These are phyloP conservation scores for Paxillus involutus DNA, from an alignment of 768 basidiomycete species.

Conservation along the genomic window DNA sequence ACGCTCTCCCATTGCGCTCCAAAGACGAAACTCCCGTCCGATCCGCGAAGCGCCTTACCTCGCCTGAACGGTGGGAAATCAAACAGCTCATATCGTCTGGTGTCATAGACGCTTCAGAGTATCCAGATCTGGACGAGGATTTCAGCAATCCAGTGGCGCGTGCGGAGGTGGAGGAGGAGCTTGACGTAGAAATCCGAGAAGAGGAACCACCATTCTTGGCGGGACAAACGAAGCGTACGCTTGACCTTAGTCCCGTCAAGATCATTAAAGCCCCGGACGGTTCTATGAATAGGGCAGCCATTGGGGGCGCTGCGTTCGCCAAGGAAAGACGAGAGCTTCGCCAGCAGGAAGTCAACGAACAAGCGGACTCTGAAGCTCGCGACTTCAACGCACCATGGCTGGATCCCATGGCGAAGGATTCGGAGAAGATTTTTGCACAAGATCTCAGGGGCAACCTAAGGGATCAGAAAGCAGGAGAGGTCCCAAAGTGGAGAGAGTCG, in stretches of 20 bases:
- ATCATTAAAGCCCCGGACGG: conserved; percentile 99
- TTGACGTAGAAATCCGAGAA: conserved; percentile 96
- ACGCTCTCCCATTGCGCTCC: conserved; percentile 76
- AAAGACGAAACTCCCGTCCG: conserved; percentile 53
- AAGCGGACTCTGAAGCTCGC: conserved; percentile 89
- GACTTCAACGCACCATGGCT: conserved; percentile 98
- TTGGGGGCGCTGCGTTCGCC: conserved; percentile 89
- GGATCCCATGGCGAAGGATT: conserved; percentile 92
- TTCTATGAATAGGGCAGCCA: conserved; percentile 91
- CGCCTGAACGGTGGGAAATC: conserved; percentile 99
- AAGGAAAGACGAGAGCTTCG: conserved; percentile 94
- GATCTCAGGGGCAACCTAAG: conserved; percentile 82
- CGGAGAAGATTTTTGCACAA: conserved; percentile 89
- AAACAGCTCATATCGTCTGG: conserved; percentile 98
- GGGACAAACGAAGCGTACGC: conserved; percentile 93
- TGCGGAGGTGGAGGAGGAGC: conserved; percentile 91
- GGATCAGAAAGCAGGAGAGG: conserved; percentile 80
- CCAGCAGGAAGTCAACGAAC: conserved; percentile 92
- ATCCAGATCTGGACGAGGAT: conserved; percentile 90
- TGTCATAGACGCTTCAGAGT: conserved; percentile 87
- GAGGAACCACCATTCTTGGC: conserved; percentile 95
- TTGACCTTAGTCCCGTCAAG: conserved; percentile 96
- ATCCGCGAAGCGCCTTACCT: conserved; percentile 88
- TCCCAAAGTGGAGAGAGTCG: conserved; percentile 88
- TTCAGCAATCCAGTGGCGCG: conserved; percentile 72